Base-by-base conservation (phyloP, 305 asterid species). In the Fraxinus velutina region DNA sequence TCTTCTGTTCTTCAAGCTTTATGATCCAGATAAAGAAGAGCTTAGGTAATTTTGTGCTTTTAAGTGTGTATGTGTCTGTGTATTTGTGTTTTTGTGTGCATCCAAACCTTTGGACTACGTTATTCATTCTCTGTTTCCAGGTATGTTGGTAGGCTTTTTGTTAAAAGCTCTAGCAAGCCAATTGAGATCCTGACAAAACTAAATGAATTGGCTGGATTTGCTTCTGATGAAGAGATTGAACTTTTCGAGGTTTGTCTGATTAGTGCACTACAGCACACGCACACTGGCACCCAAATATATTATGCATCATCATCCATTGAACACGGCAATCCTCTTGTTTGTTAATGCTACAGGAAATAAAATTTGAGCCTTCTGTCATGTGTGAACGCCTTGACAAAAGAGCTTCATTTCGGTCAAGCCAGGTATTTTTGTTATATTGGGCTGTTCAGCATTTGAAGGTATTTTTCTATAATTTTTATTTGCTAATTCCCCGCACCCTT, bases 201-300 rank as follows among this genome's bases (percentile, higher is more conserved):
- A 76, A 94, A 93, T 80, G 97, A 91, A 85, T 78, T 96, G 93
- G 98, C 97, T 84, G 98, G 97, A 76, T 96, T 94, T 87, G 87
- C 92, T 83, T 92, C 92, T 36, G 97, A 93, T 82, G 94, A 94
- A 88, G 98, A 94, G 83, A 90, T 96, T 75, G 98, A 92, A 77
- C 91, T 96, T 85, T 96, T 89, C 86, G 98, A 96, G 99, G 99
- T 95, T 47, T 80, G 86, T 83, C 76, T 79, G 73, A 79, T 78
- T 34, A 30, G 72, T 74, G 60, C 36, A 29, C 6, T 12, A 29
- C 74, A 29, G 17, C 19, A 22, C 42, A 29, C 2, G 74, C 37
- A 68, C 74, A 29, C 37, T 68, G 74, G 37, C 37, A 10, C 37
- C 21, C 37, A 29, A 64, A 21, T 10, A 83, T 77, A 55, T 37